Evolutionary conservation across 371 early-diverging fungal species (phyloP).

Genomic region (Rhizopus stolonifer): DNA sequence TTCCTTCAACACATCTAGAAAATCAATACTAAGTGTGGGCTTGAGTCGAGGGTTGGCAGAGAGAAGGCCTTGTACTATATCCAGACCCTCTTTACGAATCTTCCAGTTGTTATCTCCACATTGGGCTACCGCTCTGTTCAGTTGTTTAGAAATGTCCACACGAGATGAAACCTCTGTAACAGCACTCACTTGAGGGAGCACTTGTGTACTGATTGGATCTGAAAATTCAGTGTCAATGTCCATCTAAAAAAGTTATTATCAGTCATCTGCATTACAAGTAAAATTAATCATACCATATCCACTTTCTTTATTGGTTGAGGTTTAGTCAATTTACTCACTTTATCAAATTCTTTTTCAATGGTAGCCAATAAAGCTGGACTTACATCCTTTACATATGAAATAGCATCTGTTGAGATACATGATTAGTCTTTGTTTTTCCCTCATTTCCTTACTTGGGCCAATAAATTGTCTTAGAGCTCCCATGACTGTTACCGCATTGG

Average conservation of each 20-base stretch:
- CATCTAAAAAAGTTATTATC: neutral
- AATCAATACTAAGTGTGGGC: constrained; percentile 79
- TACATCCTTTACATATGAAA: constrained; percentile 81
- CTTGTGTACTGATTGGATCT: constrained; percentile 44
- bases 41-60: constrained; percentile 82
- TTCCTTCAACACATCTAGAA: constrained; percentile 75
- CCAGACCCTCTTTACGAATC: constrained; percentile 90
- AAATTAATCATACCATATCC: neutral
- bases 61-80: constrained; percentile 70
- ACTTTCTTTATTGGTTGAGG: constrained; percentile 59
- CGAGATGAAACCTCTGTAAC: constrained; percentile 51
- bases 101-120: constrained; percentile 90
- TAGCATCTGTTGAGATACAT: constrained; percentile 52
- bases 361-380: constrained; percentile 75
- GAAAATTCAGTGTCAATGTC: constrained; percentile 24
- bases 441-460: constrained; percentile 64
- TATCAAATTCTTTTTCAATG: constrained; percentile 91
- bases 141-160: constrained; percentile 69
- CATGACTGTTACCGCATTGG: constrained; percentile 73
- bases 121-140: constrained; percentile 48
- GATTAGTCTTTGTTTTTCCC: neutral
- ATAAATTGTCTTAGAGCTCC: constrained; percentile 81
- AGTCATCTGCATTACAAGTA: constrained; percentile 7
- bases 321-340: constrained; percentile 73
- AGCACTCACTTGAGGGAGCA: too few species aligned